Conservation (phyloP, 192 early-diverging fungal genomes). For the Dimargaris cristalligena region DNA sequence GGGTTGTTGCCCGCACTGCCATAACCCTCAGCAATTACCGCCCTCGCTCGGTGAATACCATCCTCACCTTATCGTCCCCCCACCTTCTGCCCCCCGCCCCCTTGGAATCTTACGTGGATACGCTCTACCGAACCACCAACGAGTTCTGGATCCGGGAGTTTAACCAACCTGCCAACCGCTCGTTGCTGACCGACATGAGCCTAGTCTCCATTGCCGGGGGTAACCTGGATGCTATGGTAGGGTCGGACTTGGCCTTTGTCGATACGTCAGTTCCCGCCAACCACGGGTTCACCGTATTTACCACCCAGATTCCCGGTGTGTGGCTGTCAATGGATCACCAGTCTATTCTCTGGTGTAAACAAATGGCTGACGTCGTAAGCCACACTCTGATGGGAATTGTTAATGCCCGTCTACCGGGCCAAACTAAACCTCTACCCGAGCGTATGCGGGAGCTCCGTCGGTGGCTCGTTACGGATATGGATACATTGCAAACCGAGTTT, state of each 20-base stretch:
- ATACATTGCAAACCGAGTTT: not conserved
- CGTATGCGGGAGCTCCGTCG: constrained; percentile 47
- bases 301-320: constrained; percentile 60
- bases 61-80: constrained; percentile 80
- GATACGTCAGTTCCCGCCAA: constrained; percentile 37
- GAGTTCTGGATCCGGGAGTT: constrained; percentile 45
- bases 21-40: constrained; percentile 52
- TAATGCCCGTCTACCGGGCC: constrained; percentile 34
- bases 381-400: constrained; percentile 36
- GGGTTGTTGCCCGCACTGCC: constrained; percentile 73
- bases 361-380: constrained; percentile 54
- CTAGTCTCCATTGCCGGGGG: constrained; percentile 85
- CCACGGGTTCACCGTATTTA: constrained; percentile 63
- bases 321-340: constrained; percentile 83
- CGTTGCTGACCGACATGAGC: constrained; percentile 36
- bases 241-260: constrained; percentile 57
- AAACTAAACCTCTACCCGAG: constrained; percentile 36
- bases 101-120: constrained; percentile 35
- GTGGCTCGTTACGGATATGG: constrained; percentile 33
- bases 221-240: constrained; percentile 66
- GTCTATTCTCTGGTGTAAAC: constrained; percentile 82
- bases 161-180: constrained; percentile 14
- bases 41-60: constrained; percentile 51
- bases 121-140: constrained; percentile 49
- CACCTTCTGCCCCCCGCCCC: constrained; percentile 65